These are phyloP conservation scores for Pichia sp. DNA, from an alignment of 1,139 yeast species.

Conservation along the genomic window DNA sequence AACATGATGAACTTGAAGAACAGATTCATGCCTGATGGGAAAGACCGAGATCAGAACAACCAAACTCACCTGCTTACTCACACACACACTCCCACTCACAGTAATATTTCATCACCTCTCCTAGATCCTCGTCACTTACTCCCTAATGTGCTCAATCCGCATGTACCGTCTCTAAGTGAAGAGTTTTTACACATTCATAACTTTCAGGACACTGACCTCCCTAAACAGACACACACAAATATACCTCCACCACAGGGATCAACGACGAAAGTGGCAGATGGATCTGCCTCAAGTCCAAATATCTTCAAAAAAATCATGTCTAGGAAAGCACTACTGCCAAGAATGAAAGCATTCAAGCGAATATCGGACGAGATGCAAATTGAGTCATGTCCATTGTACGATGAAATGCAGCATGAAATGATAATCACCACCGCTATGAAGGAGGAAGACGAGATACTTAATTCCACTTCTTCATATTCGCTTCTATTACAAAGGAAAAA, in stretches of 20 bases:
- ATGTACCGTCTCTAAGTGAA: too few species aligned
- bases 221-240: not conserved
- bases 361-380: slow-evolving; percentile 26
- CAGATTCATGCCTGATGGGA: too few species aligned
- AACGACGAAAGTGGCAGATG: too few species aligned
- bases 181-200: too few species aligned
- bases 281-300: slow-evolving; percentile 13
- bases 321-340: slow-evolving; percentile 23
- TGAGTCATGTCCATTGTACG: slow-evolving; percentile 28
- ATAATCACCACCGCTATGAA: slow-evolving; percentile 25
- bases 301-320: slow-evolving; percentile 23
- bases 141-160: too few species aligned
- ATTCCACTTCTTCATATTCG: slow-evolving; percentile 2
- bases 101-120: too few species aligned
- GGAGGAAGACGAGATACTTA: slow-evolving; percentile 20
- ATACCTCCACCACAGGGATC: not conserved
- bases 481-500: slow-evolving; percentile 7
- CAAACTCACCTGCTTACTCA: too few species aligned
- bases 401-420: slow-evolving; percentile 28
- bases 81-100: too few species aligned
- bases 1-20: too few species aligned
- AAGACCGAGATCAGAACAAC: too few species aligned
- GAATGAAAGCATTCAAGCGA: slow-evolving; percentile 27
- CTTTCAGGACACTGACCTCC: too few species aligned
- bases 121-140: too few species aligned